phyloP scores from a whole-genome alignment of 1,284 basidiomycete species.

The Cutaneotrichosporon daszewskae region DNA sequence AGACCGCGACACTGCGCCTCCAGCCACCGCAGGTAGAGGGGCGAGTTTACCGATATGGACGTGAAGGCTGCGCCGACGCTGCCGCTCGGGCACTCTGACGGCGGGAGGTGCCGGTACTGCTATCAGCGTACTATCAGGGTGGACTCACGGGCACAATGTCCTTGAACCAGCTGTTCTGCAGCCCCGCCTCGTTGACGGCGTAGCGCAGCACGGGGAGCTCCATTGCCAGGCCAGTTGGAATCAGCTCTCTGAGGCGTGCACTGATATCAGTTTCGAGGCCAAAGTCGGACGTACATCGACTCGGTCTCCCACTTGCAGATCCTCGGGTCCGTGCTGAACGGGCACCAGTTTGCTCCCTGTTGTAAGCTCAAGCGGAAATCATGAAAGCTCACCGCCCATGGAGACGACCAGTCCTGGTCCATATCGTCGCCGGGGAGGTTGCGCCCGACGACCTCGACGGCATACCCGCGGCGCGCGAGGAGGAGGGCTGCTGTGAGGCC shows the following conservation, averaged over 20 bases:
- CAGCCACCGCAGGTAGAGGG: slow-evolving; percentile 18
- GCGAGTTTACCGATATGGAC: slow-evolving; percentile 19
- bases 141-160: slow-evolving; percentile 12
- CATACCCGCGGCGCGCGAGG: slow-evolving; percentile 12
- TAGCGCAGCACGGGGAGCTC: slow-evolving; percentile 17
- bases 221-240: slow-evolving; percentile 20
- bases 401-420: slow-evolving; percentile 33
- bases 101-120: slow-evolving; percentile 13
- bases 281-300: slow-evolving; percentile 22
- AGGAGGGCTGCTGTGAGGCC: slow-evolving; percentile 19
- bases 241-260: slow-evolving; percentile 11
- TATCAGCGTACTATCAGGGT: neutral
- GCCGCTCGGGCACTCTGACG: slow-evolving; percentile 16
- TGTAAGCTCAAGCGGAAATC: slow-evolving; percentile 44
- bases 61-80: slow-evolving; percentile 17
- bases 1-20: slow-evolving; percentile 12
- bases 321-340: slow-evolving; percentile 23
- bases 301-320: slow-evolving; percentile 35
- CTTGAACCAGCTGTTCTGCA: slow-evolving; percentile 23
- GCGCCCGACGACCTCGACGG: slow-evolving; percentile 18
- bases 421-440: slow-evolving; percentile 52
- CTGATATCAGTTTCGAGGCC: slow-evolving; percentile 19
- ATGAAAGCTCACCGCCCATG: slow-evolving; percentile 55
- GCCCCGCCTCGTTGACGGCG: slow-evolving; percentile 15
- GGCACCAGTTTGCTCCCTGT: slow-evolving; percentile 21